Evolutionary conservation across 139 green algal species (phyloP).

Genomic region (Limnomonas spitsbergensis): DNA sequence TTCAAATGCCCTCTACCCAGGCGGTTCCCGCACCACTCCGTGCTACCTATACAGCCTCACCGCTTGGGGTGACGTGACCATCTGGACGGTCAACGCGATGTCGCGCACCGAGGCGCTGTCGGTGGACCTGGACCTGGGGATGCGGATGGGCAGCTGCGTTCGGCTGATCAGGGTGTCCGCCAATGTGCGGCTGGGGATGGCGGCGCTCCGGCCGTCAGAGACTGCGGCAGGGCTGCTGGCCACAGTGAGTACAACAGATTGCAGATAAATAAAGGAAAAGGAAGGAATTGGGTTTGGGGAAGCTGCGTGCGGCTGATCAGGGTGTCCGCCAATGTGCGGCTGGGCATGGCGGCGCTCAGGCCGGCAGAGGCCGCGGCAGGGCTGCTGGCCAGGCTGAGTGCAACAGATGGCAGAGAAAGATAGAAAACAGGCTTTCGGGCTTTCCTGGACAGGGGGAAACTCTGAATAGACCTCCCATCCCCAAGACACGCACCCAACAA

Average conservation of each 20-base stretch:
- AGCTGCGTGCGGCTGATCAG: conserved; percentile 43
- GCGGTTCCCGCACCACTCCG: neutral
- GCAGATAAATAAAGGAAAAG: too few species aligned
- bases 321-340: conserved; percentile 17
- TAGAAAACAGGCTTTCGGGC: too few species aligned
- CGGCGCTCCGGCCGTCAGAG: conserved; percentile 12
- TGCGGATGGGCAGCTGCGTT: conserved; percentile 45
- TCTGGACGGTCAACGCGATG: conserved; percentile 40
- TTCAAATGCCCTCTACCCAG: too few species aligned
- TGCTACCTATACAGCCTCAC: conserved; percentile 22
- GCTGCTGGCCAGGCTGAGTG: too few species aligned
- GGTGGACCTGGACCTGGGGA: conserved; percentile 36
- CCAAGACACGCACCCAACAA: too few species aligned
- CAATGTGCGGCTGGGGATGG: conserved; percentile 29
- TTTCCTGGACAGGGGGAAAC: too few species aligned
- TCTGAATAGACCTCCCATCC: too few species aligned
- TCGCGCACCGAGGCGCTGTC: conserved; percentile 16
- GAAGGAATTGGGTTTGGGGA: too few species aligned
- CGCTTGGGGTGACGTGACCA: conserved; percentile 31
- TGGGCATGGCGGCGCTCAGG: conserved; percentile 31
- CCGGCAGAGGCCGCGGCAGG: too few species aligned
- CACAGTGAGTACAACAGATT: conserved; percentile 2
- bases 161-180: conserved; percentile 33
- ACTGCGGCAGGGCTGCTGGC: neutral
- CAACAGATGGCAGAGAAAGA: too few species aligned